Percentiles rank a stretch among this genome's conserved stretches.
Evolutionary conservation across 805 yeast species (phyloP).

Genomic region (Barnettozyma siamensis): DNA sequence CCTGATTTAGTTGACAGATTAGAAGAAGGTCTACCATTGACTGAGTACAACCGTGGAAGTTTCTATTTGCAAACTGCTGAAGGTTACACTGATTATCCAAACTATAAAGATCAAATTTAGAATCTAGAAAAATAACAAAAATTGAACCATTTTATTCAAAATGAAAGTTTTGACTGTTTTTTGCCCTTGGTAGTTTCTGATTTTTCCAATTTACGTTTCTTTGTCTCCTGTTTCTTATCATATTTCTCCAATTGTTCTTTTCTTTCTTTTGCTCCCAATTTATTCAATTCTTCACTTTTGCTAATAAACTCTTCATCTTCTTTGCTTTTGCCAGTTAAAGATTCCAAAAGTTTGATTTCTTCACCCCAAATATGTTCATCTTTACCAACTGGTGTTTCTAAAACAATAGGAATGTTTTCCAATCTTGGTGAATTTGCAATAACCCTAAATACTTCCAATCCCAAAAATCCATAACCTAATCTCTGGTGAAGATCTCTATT

Average conservation of each 20-base stretch:
- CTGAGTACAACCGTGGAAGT: constrained; percentile 31
- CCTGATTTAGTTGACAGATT: constrained; percentile 34
- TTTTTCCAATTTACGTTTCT: constrained; percentile 19
- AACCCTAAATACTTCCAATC: constrained; percentile 75
- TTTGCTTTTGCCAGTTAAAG: constrained; percentile 55
- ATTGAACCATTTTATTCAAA: too few relatives aligned
- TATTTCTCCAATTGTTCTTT: constrained; percentile 61
- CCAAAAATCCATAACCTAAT: constrained; percentile 84
- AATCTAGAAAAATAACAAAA: too few relatives aligned
- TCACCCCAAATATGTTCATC: constrained; percentile 67
- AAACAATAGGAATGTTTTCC: constrained; percentile 64
- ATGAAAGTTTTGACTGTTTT: constrained; percentile 4
- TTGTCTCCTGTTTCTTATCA: constrained; percentile 43
- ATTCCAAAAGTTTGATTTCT: constrained; percentile 77
- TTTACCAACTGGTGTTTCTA: constrained; percentile 79
- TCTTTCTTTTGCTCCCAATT: constrained; percentile 63
- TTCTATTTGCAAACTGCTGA: constrained; percentile 1
- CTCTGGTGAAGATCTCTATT: constrained; percentile 89
- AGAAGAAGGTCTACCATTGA: constrained; percentile 27
- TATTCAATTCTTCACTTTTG: constrained; percentile 45
- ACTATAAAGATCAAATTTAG: constrained; percentile 23
- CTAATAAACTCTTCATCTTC: constrained; percentile 52
- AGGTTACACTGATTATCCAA: constrained; percentile 10
- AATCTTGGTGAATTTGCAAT: constrained; percentile 65
- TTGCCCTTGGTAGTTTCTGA: constrained; percentile 4